These are phyloP conservation scores for Aspergillus felis DNA, from an alignment of 2,329 filamentous ascomycete genomes.

Conservation along the genomic window DNA sequence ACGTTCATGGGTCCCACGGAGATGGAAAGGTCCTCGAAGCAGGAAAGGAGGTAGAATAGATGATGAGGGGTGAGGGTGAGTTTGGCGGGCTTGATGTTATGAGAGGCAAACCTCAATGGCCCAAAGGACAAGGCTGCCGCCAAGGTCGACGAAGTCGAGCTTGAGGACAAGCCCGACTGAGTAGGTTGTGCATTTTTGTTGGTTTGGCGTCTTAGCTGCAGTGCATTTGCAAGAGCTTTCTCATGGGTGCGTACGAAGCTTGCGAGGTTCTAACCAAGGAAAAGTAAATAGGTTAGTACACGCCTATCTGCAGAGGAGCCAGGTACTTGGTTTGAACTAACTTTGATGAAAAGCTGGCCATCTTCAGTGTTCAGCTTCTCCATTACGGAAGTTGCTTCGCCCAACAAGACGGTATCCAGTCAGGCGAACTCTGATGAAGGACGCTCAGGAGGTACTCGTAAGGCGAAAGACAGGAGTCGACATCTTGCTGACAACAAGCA, in stretches of 20 bases:
- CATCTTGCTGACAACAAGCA: conserved; percentile 29
- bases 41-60: conserved; percentile 90
- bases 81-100: conserved; percentile 82
- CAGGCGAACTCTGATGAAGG: conserved; percentile 33
- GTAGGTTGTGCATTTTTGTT: conserved; percentile 64
- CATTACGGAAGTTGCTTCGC: conserved; percentile 35
- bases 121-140: conserved; percentile 85
- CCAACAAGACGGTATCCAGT: conserved; percentile 27
- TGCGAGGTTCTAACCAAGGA: conserved; percentile 70
- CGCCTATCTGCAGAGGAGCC: background rate
- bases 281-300: conserved; percentile 7
- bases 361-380: conserved; percentile 49
- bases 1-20: conserved; percentile 94
- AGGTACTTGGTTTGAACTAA: conserved; percentile 18
- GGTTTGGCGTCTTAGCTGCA: conserved; percentile 72
- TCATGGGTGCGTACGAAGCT: conserved; percentile 96
- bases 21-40: conserved; percentile 89
- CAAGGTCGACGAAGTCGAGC: conserved; percentile 67
- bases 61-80: conserved; percentile 92
- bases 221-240: conserved; percentile 91
- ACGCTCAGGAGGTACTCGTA: conserved; percentile 32
- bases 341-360: conserved; percentile 49
- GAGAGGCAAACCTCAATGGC: conserved; percentile 77
- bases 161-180: conserved; percentile 54
- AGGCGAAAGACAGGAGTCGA: conserved; percentile 24